Conservation (phyloP, 495 filamentous ascomycete species). For the Penicillium simplicissimum region DNA sequence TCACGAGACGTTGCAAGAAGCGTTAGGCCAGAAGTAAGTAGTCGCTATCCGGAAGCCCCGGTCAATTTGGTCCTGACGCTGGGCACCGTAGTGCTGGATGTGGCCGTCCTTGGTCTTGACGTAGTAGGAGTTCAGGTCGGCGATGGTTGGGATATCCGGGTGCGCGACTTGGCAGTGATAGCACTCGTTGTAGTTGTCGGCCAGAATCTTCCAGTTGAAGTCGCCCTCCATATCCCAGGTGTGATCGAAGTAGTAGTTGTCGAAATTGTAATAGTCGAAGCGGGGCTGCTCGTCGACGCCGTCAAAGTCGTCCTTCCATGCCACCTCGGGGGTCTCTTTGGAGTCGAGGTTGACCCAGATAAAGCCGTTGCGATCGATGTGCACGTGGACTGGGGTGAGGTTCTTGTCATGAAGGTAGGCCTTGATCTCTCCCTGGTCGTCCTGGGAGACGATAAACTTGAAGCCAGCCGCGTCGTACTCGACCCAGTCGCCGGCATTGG, state of each 20-base stretch:
- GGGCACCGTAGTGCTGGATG: conserved; percentile 45
- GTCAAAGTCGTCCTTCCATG: conserved; percentile 46
- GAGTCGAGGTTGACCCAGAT: conserved; percentile 51
- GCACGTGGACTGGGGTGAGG: conserved; percentile 40
- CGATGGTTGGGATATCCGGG: conserved; percentile 44
- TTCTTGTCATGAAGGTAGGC: conserved; percentile 49
- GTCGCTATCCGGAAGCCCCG: conserved; percentile 37
- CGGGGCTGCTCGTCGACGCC: conserved; percentile 43
- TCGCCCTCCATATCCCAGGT: conserved; percentile 47
- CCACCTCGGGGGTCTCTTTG: conserved; percentile 31
- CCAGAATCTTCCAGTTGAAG: conserved; percentile 53
- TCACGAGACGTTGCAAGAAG: conserved; percentile 47
- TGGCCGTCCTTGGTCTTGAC: conserved; percentile 41
- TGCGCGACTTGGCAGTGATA: conserved; percentile 53
- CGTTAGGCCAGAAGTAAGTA: conserved; percentile 49
- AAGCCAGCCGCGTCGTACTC: conserved; percentile 47
- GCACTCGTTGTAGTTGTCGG: conserved; percentile 56
- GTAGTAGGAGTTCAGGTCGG: conserved; percentile 43
- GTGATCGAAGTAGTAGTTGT: conserved; percentile 49
- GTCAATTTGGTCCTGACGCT: conserved; percentile 36
- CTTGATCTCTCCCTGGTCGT: conserved; percentile 45
- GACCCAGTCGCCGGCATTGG: conserved; percentile 46
- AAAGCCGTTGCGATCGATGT: conserved; percentile 49
- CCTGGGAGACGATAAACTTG: conserved; percentile 45
- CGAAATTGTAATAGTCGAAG: conserved; percentile 45